phyloP scores from a whole-genome alignment of 352 stramenopile genomes.

The Phytophthora citricola region DNA sequence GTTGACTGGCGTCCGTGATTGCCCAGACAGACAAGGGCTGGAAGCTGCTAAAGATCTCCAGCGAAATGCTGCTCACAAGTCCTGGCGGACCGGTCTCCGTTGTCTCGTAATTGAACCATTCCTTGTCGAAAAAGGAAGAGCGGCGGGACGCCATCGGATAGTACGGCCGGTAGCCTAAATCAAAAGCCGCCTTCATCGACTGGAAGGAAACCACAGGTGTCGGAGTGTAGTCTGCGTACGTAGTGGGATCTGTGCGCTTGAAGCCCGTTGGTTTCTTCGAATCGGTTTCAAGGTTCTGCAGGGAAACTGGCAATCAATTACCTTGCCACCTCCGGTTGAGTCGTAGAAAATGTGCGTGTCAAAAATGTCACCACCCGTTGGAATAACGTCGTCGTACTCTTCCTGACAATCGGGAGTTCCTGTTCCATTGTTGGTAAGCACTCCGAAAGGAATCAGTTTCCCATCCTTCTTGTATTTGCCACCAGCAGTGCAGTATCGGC shows the following conservation, averaged over 20 bases:
- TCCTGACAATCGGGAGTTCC: slow-evolving; percentile 45
- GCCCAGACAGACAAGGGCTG: slow-evolving; percentile 84
- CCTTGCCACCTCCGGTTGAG: slow-evolving; percentile 55
- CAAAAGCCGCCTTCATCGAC: slow-evolving; percentile 66
- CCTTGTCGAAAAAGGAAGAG: slow-evolving; percentile 91
- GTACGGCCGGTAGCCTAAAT: slow-evolving; percentile 82
- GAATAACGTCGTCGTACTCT: slow-evolving; percentile 60
- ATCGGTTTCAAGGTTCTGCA: slow-evolving; percentile 71
- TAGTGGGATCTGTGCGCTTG: slow-evolving; percentile 50
- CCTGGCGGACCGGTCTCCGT: slow-evolving; percentile 46
- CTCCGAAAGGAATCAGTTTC: slow-evolving; percentile 42
- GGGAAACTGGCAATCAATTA: slow-evolving; percentile 87
- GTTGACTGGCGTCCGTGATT: slow-evolving; percentile 50
- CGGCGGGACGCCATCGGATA: slow-evolving; percentile 82
- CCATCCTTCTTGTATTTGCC: slow-evolving; percentile 60
- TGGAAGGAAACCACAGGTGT: slow-evolving; percentile 63
- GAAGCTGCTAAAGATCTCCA: slow-evolving; percentile 65
- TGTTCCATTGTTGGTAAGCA: slow-evolving; percentile 19
- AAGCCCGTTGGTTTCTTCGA: slow-evolving; percentile 45
- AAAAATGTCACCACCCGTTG: slow-evolving; percentile 64
- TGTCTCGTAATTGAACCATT: slow-evolving; percentile 84
- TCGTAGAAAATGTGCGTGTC: slow-evolving; percentile 88
- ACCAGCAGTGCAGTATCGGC: slow-evolving; percentile 71
- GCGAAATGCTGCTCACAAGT: slow-evolving; percentile 59
- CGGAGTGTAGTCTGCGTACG: slow-evolving; percentile 57